A percentile compares a stretch with the other conserved stretches of the same genome.
Conservation (phyloP, 2,329 filamentous ascomycete species). For the Fusarium sambucinum region DNA sequence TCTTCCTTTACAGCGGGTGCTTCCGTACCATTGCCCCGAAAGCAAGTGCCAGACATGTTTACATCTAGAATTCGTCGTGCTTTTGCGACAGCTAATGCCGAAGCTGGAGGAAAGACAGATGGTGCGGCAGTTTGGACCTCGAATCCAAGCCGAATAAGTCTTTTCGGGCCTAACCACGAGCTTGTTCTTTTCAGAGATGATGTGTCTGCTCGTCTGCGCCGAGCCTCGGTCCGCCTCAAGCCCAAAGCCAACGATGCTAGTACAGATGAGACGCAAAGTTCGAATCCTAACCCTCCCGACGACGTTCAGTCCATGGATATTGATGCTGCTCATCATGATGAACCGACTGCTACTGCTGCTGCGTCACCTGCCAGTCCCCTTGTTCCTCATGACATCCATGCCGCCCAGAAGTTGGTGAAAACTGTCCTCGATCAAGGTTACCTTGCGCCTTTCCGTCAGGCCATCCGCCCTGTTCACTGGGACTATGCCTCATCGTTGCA, state of each 20-base stretch:
- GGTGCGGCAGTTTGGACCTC: conserved; percentile 83
- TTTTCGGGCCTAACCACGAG: conserved; percentile 91
- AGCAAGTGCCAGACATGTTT: conserved; percentile 86
- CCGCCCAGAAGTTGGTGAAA: conserved; percentile 84
- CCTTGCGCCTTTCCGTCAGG: conserved; percentile 86
- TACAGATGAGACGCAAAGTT: conserved; percentile 46
- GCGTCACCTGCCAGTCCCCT: conserved; percentile 54
- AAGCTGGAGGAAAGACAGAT: conserved; percentile 65
- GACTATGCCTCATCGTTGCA: conserved; percentile 82
- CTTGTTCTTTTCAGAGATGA: conserved; percentile 90
- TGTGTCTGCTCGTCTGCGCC: conserved; percentile 80
- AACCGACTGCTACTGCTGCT: conserved; percentile 28
- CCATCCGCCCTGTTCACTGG: conserved; percentile 87
- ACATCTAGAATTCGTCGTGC: conserved; percentile 86
- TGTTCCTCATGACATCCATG: conserved; percentile 64
- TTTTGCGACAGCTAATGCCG: conserved; percentile 82
- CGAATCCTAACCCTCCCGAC: conserved; percentile 27
- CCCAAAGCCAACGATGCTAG: conserved; percentile 53
- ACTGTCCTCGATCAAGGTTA: conserved; percentile 92
- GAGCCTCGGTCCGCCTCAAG: conserved; percentile 80
- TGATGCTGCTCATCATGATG: conserved; percentile 50
- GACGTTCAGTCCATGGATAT: conserved; percentile 56
- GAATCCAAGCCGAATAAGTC: conserved; percentile 83
- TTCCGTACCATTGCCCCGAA: conserved; percentile 75
- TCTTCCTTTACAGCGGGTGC: conserved; percentile 85